A percentile compares a stretch with the other conserved stretches of the same genome.
Evolutionary conservation across 306 rosid genomes (phyloP).

Genomic region (Pyrus communis): DNA sequence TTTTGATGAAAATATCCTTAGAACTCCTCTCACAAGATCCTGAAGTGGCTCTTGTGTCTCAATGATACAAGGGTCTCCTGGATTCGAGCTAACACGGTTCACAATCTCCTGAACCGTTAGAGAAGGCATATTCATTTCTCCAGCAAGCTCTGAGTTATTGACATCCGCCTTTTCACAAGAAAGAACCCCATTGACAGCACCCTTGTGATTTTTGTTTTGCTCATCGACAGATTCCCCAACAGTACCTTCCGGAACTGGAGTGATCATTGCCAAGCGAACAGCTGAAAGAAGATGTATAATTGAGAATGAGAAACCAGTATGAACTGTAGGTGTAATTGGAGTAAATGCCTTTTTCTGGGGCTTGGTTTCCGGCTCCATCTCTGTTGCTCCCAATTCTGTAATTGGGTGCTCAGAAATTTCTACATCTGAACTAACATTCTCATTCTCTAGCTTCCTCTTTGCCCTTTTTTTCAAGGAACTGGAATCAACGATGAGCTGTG

Average conservation of each 20-base stretch:
- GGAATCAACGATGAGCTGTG: conserved; percentile 34
- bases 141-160: conserved; percentile 36
- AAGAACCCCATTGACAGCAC: conserved; percentile 28
- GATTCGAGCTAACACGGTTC: conserved; percentile 76
- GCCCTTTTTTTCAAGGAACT: conserved; percentile 47
- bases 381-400: conserved; percentile 43
- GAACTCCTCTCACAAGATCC: conserved; percentile 96
- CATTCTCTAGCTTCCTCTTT: conserved; percentile 65
- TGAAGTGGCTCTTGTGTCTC: conserved; percentile 98
- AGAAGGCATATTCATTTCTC: conserved; percentile 42
- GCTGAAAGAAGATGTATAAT: conserved; percentile 92
- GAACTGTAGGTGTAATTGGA: conserved; percentile 88
- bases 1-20: conserved; percentile 89
- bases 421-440: conserved; percentile 44
- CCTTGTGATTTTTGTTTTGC: conserved; percentile 40
- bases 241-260: conserved; percentile 56
- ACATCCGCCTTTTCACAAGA: conserved; percentile 33
- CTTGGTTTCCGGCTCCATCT: conserved; percentile 67
- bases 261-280: conserved; percentile 84
- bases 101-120: conserved; percentile 83
- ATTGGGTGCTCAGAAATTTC: conserved; percentile 51
- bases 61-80: conserved; percentile 90
- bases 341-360: conserved; percentile 77
- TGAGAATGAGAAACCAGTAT: conserved; percentile 90
- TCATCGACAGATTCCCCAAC: conserved; percentile 46